Evolutionary conservation across 2,329 filamentous ascomycete genomes (phyloP), one percentile per base, ranked within the genome.

Genomic region (Cadophora luteo-olivacea): DNA sequence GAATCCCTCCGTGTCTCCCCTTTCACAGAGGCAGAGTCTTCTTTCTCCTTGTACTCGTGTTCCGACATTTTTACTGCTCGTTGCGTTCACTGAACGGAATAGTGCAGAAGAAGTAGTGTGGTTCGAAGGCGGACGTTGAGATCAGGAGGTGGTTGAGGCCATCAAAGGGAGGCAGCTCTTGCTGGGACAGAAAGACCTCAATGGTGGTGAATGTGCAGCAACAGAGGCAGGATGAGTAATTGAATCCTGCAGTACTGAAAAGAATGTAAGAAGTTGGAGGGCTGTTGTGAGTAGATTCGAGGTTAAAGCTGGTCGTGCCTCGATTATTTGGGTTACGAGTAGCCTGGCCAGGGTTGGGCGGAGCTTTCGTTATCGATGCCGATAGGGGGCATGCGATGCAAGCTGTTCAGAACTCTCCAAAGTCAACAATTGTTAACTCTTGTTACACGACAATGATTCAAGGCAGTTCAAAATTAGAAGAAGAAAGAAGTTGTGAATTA

Each of bases 21-120:
- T 51, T 64, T 52, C 16, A 62, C 45, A 19, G 68, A 70, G 61
- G 36, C 66, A 29, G 58, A 62, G 24, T 72, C 68, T 12, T 70
- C 58, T 32, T 70, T 69, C 38, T 69, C 68, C 29, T 68, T 67
- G 38, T 72, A 70, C 19, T 71, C 69, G 36, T 67, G 68, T 54
- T 72, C 72, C 9, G 69, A 69, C 73, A 76, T 74, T 55, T 2
- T 60, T 36, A 38, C 41, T 62, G 45, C 22, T 45, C 12, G 36
- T 6, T 65, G 22, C 22, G 45, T 36, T 1, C 38, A 11, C 16
- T 48, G 16, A n/a, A 51, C 36, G 49, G 33, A 16, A 7, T 49
- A 4, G 3, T 61, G 61, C 12, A 54, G 48, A 61, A 54, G 48
- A 61, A 45, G 36, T 61, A n/a, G 8, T 65, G 57, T 57, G 57